phyloP scores from a whole-genome alignment of 768 basidiomycete species.

The Panaeolus papilionaceus region DNA sequence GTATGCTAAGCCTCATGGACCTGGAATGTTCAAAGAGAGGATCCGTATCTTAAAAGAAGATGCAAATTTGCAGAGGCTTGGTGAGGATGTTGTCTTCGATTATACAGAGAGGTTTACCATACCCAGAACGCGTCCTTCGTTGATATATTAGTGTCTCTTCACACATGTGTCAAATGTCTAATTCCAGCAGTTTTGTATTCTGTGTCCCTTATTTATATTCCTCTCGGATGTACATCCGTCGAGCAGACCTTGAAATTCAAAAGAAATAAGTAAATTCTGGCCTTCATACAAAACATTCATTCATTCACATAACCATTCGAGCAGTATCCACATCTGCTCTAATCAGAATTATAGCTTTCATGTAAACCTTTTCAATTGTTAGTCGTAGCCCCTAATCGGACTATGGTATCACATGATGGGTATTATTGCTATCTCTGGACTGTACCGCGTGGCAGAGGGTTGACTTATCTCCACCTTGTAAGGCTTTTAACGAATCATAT shows the following conservation, averaged over 20 bases:
- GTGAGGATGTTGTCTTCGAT: background rate
- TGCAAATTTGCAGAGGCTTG: background rate
- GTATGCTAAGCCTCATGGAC: background rate
- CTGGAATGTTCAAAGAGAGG: background rate
- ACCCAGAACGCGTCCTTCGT: background rate
- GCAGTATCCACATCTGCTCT: too few relatives aligned
- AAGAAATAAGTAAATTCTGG: background rate
- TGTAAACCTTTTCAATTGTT: background rate
- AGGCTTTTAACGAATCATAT: slow-evolving; percentile 11
- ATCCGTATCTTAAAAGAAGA: background rate
- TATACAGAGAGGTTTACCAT: background rate
- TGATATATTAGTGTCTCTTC: background rate
- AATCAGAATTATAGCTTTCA: background rate
- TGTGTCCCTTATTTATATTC: slow-evolving; percentile 1
- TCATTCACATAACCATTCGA: too few relatives aligned
- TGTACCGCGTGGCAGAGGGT: slow-evolving; percentile 13
- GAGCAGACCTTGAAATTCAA: background rate
- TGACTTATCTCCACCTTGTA: slow-evolving; percentile 13
- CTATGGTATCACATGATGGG: background rate
- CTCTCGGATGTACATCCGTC: background rate
- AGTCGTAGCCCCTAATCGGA: background rate
- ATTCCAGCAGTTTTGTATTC: background rate
- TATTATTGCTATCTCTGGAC: slow-evolving; percentile 14
- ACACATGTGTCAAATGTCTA: background rate
- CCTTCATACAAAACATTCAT: background rate